These are phyloP conservation scores for Cyberlindnera bimundalis DNA, from an alignment of 805 yeast genomes.

Conservation along the genomic window DNA sequence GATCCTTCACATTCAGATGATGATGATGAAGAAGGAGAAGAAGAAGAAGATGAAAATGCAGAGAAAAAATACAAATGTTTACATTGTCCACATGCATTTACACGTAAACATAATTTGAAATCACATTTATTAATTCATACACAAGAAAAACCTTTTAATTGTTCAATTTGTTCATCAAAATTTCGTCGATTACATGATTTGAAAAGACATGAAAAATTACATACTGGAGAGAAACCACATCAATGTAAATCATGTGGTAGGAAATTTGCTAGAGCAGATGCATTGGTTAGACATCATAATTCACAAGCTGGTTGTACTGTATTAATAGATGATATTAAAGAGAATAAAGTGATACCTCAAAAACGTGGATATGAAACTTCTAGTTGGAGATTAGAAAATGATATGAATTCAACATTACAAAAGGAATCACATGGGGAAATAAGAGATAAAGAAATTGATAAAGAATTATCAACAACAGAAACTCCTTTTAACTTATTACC, in stretches of 20 bases:
- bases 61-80: conserved; percentile 38
- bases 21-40: not conserved
- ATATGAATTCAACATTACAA: not conserved
- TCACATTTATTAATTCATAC: conserved; percentile 71
- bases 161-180: conserved; percentile 55
- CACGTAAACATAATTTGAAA: conserved; percentile 71
- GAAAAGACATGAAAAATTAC: conserved; percentile 70
- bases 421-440: not conserved
- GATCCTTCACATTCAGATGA: not conserved
- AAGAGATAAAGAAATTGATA: too few relatives aligned
- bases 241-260: conserved; percentile 58
- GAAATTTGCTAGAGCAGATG: conserved; percentile 72
- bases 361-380: conserved; percentile 8
- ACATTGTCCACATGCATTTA: conserved; percentile 60
- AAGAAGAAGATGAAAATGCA: conserved; percentile 7
- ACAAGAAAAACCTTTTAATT: conserved; percentile 57
- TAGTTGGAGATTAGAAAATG: conserved; percentile 11
- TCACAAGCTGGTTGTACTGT: conserved; percentile 31
- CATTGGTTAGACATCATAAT: conserved; percentile 65
- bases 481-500: conserved; percentile 18
- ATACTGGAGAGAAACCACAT: conserved; percentile 72
- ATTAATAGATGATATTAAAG: conserved; percentile 16
- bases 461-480: too few relatives aligned
- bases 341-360: conserved; percentile 1
- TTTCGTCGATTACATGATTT: conserved; percentile 76